Evolutionary conservation across 306 rosid species (phyloP).

Genomic region (Gleditsia sinensis): DNA sequence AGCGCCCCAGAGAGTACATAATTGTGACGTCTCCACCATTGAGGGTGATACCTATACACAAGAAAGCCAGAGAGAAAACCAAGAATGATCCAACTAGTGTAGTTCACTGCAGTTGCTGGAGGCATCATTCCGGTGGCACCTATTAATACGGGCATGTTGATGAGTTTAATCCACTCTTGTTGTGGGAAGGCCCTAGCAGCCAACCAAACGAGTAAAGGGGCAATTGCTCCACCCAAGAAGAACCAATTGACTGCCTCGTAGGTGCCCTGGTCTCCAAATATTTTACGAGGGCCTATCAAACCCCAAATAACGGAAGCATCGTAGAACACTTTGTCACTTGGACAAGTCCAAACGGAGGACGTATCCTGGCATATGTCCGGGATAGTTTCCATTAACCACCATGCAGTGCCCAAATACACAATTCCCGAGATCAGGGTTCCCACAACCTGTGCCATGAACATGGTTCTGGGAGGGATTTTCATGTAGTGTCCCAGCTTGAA

Average conservation of each 20-base stretch:
- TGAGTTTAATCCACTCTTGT: conserved; percentile 80
- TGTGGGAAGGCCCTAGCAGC: conserved; percentile 60
- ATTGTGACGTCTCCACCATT: conserved; percentile 84
- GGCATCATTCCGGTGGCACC: conserved; percentile 85
- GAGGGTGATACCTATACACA: conserved; percentile 62
- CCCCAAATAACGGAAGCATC: conserved; percentile 98
- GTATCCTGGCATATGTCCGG: conserved; percentile 80
- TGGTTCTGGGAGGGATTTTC: conserved; percentile 93
- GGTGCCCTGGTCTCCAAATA: conserved; percentile 69
- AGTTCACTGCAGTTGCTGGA: conserved; percentile 85
- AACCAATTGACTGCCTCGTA: conserved; percentile 77
- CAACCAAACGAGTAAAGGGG: conserved; percentile 72
- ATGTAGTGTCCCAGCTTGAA: conserved; percentile 97
- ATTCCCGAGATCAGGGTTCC: conserved; percentile 69
- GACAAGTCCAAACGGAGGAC: conserved; percentile 86
- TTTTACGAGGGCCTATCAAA: conserved; percentile 75
- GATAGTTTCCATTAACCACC: conserved; percentile 94
- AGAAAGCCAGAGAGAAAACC: conserved; percentile 79
- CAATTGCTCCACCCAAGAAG: conserved; percentile 73
- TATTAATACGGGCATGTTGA: conserved; percentile 78
- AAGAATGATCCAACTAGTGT: conserved; percentile 67
- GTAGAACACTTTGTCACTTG: conserved; percentile 77
- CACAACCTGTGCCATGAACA: conserved; percentile 98
- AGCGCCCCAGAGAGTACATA: conserved; percentile 86
- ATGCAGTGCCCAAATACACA: conserved; percentile 79